phyloP scores from a whole-genome alignment of 257 asterid species.

The Parsonsia alboflavescens region DNA sequence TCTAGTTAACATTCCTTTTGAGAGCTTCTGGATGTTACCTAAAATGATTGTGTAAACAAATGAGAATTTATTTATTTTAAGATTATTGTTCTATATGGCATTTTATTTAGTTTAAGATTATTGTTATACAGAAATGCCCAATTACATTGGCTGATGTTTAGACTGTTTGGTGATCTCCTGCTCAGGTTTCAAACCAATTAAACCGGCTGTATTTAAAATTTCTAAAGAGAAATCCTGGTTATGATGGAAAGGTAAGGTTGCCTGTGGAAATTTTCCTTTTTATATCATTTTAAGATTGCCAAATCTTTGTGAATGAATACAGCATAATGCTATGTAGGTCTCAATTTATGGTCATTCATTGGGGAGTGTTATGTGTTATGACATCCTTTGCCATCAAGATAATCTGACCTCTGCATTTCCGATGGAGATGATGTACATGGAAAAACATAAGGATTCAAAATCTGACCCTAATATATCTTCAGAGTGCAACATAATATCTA shows the following conservation, averaged over 20 bases:
- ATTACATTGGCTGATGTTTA: slow-evolving; percentile 14
- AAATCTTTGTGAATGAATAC: not conserved
- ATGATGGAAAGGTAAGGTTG: slow-evolving; percentile 81
- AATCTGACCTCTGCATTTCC: slow-evolving; percentile 67
- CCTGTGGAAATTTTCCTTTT: slow-evolving; percentile 15
- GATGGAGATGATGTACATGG: slow-evolving; percentile 76
- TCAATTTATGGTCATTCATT: slow-evolving; percentile 92
- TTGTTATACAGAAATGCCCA: not conserved
- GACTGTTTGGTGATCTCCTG: slow-evolving; percentile 20
- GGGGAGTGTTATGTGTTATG: slow-evolving; percentile 94
- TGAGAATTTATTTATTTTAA: no score
- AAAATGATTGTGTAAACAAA: not conserved
- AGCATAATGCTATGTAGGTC: slow-evolving; percentile 40
- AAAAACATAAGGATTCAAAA: slow-evolving; percentile 32
- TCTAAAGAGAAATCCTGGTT: slow-evolving; percentile 91
- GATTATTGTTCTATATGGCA: not conserved
- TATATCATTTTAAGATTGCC: not conserved
- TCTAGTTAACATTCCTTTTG: not conserved
- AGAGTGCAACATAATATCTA: slow-evolving; percentile 29
- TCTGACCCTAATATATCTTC: slow-evolving; percentile 20
- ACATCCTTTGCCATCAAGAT: slow-evolving; percentile 95
- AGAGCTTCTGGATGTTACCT: not conserved
- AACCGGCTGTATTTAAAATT: slow-evolving; percentile 84
- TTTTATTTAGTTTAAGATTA: no score
- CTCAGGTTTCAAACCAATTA: slow-evolving; percentile 84